Conservation (phyloP, 257 asterid genomes). For the Fraxinus americana region DNA sequence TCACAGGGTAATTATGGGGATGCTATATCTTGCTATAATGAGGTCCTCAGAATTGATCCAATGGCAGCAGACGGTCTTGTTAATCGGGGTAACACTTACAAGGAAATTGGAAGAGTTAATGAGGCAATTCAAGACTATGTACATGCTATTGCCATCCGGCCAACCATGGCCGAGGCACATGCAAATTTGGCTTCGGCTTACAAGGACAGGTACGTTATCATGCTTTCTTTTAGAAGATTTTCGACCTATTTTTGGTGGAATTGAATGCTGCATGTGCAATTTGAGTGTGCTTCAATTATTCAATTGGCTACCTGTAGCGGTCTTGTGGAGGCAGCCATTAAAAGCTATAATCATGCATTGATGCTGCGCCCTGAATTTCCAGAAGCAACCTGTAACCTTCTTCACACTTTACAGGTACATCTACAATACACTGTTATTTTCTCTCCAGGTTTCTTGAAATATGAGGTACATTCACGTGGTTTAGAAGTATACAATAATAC, state of each 20-base stretch:
- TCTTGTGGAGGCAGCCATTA: slow-evolving; percentile 87
- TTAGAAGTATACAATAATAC: background rate
- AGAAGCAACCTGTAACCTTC: slow-evolving; percentile 99
- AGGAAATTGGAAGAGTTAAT: slow-evolving; percentile 94
- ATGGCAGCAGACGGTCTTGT: slow-evolving; percentile 96
- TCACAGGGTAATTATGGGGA: slow-evolving; percentile 90
- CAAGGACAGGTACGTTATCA: slow-evolving; percentile 74
- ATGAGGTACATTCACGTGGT: background rate
- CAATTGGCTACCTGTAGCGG: slow-evolving; percentile 52
- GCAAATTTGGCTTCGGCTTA: slow-evolving; percentile 99
- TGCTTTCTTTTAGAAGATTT: background rate
- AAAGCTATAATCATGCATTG: slow-evolving; percentile 91
- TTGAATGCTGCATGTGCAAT: background rate
- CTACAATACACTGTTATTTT: background rate
- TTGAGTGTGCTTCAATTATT: background rate
- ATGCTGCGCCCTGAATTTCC: slow-evolving; percentile 90
- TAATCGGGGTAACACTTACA: slow-evolving; percentile 93
- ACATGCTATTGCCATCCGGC: slow-evolving; percentile 81
- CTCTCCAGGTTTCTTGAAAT: slow-evolving; percentile 2
- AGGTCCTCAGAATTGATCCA: slow-evolving; percentile 94
- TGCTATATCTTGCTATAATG: slow-evolving; percentile 96
- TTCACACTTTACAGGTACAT: slow-evolving; percentile 89
- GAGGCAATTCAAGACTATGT: slow-evolving; percentile 92
- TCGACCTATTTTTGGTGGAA: background rate
- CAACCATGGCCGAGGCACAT: slow-evolving; percentile 99